Base-by-base conservation (phyloP, 2,329 filamentous ascomycete species). In the Pezicula carpinea region DNA sequence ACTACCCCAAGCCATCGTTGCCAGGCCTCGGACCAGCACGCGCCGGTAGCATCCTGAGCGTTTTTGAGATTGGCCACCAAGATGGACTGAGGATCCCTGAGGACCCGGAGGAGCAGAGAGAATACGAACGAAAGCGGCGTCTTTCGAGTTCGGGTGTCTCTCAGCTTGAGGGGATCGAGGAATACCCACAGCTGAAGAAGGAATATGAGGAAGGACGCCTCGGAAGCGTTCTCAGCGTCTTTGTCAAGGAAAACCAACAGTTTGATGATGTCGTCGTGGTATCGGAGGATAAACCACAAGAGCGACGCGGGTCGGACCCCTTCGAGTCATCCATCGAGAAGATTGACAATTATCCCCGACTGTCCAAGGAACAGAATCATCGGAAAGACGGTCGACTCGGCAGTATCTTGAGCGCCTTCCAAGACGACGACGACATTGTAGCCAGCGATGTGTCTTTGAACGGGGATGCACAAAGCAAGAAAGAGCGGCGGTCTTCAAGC, bases 1-100 rank as follows among this genome's bases (percentile, higher is more conserved):
- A 40, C 19, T 40, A 40, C n/a, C 38, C 38, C 33, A 35, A 35
- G n/a, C n/a, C 38, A 19, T 7, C 22, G 18, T 1, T 5, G 6
- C 11, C 11, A 23, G 22, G 19, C 7, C 19, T 14, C 17, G 13
- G 5, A 8, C 21, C 14, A 22, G 17, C 10, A 8, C 38, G 38
- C 17, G 18, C 38, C 17, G 38, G 38, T 15, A 40, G 38, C 15
- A 40, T 40, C 3, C 11, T 40, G 11, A 40, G 38, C 14, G n/a
- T 23, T 26, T 40, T 40, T n/a, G 38, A 40, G 26, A 15, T 40
- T 15, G 38, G 38, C 22, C 38, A 40, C 38, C 38, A 40, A 15
- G 38, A 40, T 40, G 38, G 38, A 8, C 10, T 29, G n/a, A n/a
- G 13, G 19, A 11, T 40, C 5, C 19, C 22, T 26, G 38, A 40